phyloP scores from a whole-genome alignment of 2,329 filamentous ascomycete species.

The Beauveria bassiana region DNA sequence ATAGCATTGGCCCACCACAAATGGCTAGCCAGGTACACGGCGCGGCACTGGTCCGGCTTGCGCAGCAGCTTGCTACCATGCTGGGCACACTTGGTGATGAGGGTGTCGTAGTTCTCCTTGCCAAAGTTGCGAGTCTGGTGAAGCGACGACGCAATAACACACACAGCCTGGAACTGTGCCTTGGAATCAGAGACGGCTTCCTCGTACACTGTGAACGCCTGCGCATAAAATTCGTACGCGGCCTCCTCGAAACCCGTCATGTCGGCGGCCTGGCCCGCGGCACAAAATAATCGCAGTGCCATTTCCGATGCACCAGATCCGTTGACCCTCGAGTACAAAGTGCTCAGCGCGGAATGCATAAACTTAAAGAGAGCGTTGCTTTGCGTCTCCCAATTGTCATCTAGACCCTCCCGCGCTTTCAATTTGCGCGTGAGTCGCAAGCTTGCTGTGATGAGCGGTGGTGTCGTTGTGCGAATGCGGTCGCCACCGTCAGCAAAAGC shows the following conservation, averaged over 20 bases:
- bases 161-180: constrained; percentile 96
- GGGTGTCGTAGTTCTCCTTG: constrained; percentile 95
- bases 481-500: constrained; percentile 89
- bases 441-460: constrained; percentile 80
- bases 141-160: constrained; percentile 81
- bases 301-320: constrained; percentile 74
- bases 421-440: constrained; percentile 83
- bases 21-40: constrained; percentile 93
- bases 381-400: constrained; percentile 56
- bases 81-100: constrained; percentile 95
- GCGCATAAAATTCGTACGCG: constrained; percentile 95
- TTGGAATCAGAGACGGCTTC: constrained; percentile 92
- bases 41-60: constrained; percentile 95
- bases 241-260: constrained; percentile 90
- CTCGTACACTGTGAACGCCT: constrained; percentile 97
- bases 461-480: constrained; percentile 90
- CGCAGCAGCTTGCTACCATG: constrained; percentile 95
- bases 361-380: constrained; percentile 86
- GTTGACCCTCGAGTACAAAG: constrained; percentile 79
- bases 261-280: constrained; percentile 87
- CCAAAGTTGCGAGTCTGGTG: constrained; percentile 86
- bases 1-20: constrained; percentile 96
- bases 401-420: constrained; percentile 82
- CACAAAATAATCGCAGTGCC: constrained; percentile 79
- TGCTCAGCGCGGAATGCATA: constrained; percentile 80